phyloP scores from a whole-genome alignment of 1,284 basidiomycete genomes.

The Fomitopsis pinicola region DNA sequence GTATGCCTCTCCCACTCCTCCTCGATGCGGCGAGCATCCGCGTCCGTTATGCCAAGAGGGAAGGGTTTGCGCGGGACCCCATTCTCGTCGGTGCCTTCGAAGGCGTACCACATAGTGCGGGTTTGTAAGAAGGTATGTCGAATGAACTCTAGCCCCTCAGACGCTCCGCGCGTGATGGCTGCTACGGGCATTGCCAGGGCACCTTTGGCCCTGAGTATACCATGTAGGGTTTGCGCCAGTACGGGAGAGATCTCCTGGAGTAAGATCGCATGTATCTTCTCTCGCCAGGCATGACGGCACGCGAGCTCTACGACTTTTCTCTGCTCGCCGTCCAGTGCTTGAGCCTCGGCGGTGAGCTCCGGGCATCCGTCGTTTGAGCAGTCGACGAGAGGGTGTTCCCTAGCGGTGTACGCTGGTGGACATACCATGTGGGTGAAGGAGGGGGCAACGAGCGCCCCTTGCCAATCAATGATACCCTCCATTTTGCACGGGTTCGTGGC shows the following conservation, averaged over 20 bases:
- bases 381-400: background rate
- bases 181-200: background rate
- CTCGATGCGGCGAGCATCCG: background rate
- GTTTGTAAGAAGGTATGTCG: background rate
- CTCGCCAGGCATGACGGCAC: background rate
- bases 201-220: background rate
- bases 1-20: background rate
- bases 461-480: too few relatives aligned
- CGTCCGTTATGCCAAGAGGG: constrained; percentile 4
- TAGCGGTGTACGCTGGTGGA: background rate
- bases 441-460: too few relatives aligned
- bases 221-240: background rate
- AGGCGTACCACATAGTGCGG: background rate
- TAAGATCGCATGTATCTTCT: background rate
- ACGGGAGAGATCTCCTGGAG: background rate
- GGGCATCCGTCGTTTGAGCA: background rate
- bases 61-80: background rate
- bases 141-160: background rate
- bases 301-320: background rate
- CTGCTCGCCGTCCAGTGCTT: background rate
- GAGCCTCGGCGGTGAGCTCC: background rate
- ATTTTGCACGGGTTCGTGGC: too few relatives aligned
- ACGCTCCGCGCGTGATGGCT: constrained; percentile 2
- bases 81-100: background rate
- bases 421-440: too few relatives aligned